These are phyloP conservation scores for Flagelloscypha sp. DNA, from an alignment of 768 basidiomycete species.

Conservation along the genomic window DNA sequence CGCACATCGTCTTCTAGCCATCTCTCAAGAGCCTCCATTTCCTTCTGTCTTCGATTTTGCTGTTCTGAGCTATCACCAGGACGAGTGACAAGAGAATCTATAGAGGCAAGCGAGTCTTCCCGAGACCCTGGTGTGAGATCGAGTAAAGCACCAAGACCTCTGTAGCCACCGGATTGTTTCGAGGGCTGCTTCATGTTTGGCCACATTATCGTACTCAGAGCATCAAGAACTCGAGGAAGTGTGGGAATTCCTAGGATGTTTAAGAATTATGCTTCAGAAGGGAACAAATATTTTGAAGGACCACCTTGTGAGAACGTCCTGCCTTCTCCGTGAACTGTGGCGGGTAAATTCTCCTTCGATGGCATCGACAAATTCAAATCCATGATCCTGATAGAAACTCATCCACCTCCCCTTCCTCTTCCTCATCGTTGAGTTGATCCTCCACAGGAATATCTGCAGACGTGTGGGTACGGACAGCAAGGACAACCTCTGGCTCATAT, in stretches of 20 bases:
- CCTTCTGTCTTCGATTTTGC: slow-evolving; percentile 31
- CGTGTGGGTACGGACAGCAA: slow-evolving; percentile 52
- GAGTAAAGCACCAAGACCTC: slow-evolving; percentile 25
- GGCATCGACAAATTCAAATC: slow-evolving; percentile 76
- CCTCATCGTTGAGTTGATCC: slow-evolving; percentile 18
- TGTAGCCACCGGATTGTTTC: slow-evolving; percentile 20
- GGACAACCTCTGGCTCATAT: slow-evolving; percentile 60
- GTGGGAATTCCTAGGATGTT: slow-evolving; percentile 34
- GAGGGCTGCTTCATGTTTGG: slow-evolving; percentile 60
- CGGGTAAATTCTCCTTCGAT: slow-evolving; percentile 15
- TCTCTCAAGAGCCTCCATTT: slow-evolving; percentile 51
- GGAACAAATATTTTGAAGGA: slow-evolving; percentile 2
- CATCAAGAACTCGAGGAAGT: slow-evolving; percentile 65
- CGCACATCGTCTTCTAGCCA: slow-evolving; percentile 50
- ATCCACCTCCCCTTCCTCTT: slow-evolving; percentile 47
- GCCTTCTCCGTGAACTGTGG: slow-evolving; percentile 6
- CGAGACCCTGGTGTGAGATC: slow-evolving; percentile 36
- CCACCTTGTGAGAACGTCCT: slow-evolving; percentile 17
- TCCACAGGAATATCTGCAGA: slow-evolving; percentile 6
- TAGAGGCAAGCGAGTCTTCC: slow-evolving; percentile 26
- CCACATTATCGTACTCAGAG: slow-evolving; percentile 85
- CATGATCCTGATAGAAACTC: slow-evolving; percentile 56
- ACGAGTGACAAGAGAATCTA: slow-evolving; percentile 13
- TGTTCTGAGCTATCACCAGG: slow-evolving; percentile 16
- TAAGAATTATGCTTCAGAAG: not conserved